These are phyloP conservation scores for Glarea lozoyensis DNA, from an alignment of 495 filamentous ascomycete species.

Conservation along the genomic window DNA sequence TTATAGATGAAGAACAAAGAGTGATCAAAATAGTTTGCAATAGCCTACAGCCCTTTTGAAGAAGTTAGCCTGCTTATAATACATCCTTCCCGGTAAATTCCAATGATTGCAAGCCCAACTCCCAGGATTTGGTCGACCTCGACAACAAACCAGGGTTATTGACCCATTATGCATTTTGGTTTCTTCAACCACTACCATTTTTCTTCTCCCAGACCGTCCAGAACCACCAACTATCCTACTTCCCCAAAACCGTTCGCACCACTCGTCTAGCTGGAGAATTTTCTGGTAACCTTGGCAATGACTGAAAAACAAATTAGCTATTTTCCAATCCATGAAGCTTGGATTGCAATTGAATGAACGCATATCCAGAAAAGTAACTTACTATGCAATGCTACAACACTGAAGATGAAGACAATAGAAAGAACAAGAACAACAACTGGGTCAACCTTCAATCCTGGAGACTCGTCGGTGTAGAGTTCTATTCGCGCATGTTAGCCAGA, in stretches of 20 bases:
- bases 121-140: background rate
- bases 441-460: slow-evolving; percentile 90
- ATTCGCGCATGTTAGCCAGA: slow-evolving; percentile 4
- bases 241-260: no score
- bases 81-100: background rate
- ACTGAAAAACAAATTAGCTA: slow-evolving; percentile 40
- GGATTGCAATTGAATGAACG: background rate
- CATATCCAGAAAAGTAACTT: slow-evolving; percentile 27
- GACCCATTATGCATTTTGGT: background rate
- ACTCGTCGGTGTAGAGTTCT: slow-evolving; percentile 98
- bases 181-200: background rate
- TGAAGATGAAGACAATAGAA: slow-evolving; percentile 95
- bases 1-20: no score
- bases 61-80: background rate
- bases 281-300: slow-evolving; percentile 91
- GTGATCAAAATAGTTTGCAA: no score
- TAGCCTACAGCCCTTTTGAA: no score
- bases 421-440: slow-evolving; percentile 94
- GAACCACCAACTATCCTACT: background rate
- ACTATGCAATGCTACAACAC: slow-evolving; percentile 96
- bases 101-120: background rate
- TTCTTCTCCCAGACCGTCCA: background rate
- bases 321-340: background rate
- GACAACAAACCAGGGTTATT: background rate
- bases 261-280: slow-evolving; percentile 59